Conservation (phyloP, 805 yeast species). For the Yamadazyma nakazawae region DNA sequence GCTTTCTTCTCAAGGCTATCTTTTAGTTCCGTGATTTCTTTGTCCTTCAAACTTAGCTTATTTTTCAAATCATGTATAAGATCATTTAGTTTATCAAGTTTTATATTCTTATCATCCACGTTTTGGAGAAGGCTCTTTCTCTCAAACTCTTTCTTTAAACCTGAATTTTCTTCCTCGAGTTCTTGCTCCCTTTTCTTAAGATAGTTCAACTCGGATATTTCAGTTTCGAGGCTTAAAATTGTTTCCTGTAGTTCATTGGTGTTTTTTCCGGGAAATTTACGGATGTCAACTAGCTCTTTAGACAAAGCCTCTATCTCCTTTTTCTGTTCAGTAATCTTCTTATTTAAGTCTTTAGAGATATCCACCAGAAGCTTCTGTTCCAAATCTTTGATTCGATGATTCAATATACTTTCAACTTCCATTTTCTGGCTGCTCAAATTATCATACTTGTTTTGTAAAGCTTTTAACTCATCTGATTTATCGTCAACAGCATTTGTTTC, state of each 20-base stretch:
- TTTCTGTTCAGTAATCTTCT: constrained; percentile 6
- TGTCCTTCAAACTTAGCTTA: constrained; percentile 5
- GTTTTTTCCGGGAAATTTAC: constrained; percentile 7
- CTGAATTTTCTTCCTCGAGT: constrained; percentile 7
- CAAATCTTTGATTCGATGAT: constrained; percentile 1
- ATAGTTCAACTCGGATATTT: constrained; percentile 6
- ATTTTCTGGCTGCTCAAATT: background rate
- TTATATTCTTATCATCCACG: constrained; percentile 13
- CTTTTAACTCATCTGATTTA: constrained; percentile 1
- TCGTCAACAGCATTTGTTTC: constrained; percentile 3
- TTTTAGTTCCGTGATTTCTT: constrained; percentile 7
- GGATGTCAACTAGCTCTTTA: constrained; percentile 10
- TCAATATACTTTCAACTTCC: background rate
- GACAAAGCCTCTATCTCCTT: constrained; percentile 11
- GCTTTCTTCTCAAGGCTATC: constrained; percentile 7
- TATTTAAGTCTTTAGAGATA: constrained; percentile 5
- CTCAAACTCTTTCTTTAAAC: constrained; percentile 12
- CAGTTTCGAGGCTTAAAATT: constrained; percentile 3
- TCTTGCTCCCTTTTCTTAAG: constrained; percentile 8
- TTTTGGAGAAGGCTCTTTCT: constrained; percentile 12
- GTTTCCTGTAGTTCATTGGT: constrained; percentile 1
- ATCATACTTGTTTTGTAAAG: constrained; percentile 1
- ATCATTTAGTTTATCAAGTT: constrained; percentile 11
- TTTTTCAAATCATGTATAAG: constrained; percentile 18
- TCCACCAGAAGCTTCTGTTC: constrained; percentile 1